Percentiles rank a stretch among this genome's conserved stretches.
Conservation (phyloP, 129 eudicot species). For the Flaveria bidentis region DNA sequence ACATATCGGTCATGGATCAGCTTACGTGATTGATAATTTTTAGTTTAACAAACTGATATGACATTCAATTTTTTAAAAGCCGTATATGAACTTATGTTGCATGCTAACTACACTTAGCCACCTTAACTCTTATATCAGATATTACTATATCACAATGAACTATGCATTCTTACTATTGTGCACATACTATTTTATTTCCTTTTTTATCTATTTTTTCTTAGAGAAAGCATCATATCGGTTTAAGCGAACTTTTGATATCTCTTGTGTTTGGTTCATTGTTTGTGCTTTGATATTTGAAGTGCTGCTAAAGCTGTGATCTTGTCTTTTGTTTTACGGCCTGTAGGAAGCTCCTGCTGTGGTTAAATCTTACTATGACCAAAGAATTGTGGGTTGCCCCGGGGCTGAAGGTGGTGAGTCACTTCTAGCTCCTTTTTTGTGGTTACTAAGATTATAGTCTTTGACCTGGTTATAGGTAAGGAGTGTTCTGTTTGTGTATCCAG, state of each 20-base stretch:
- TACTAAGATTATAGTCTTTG: background rate
- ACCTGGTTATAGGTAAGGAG: background rate
- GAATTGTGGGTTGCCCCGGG: slow-evolving; percentile 97
- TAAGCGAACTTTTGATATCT: background rate
- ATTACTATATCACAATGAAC: background rate
- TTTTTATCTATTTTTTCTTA: background rate
- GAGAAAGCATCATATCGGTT: background rate
- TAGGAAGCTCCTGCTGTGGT: slow-evolving; percentile 88
- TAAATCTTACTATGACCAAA: slow-evolving; percentile 71
- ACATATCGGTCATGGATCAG: background rate
- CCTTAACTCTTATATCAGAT: background rate
- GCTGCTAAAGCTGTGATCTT: slow-evolving; percentile 21
- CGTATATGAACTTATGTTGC: background rate
- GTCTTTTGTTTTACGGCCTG: slow-evolving; percentile 26
- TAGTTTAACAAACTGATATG: background rate
- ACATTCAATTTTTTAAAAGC: background rate
- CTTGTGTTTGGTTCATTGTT: background rate
- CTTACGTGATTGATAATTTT: background rate
- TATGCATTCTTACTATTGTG: background rate
- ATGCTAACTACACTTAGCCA: background rate
- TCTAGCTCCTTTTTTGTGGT: background rate
- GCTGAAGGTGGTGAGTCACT: slow-evolving; percentile 78
- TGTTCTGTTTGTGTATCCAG: background rate
- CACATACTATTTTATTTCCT: background rate
- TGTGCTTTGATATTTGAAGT: slow-evolving; percentile 4